Evolutionary conservation across 257 asterid genomes (phyloP).

Genomic region (Salvia miltiorrhiza): DNA sequence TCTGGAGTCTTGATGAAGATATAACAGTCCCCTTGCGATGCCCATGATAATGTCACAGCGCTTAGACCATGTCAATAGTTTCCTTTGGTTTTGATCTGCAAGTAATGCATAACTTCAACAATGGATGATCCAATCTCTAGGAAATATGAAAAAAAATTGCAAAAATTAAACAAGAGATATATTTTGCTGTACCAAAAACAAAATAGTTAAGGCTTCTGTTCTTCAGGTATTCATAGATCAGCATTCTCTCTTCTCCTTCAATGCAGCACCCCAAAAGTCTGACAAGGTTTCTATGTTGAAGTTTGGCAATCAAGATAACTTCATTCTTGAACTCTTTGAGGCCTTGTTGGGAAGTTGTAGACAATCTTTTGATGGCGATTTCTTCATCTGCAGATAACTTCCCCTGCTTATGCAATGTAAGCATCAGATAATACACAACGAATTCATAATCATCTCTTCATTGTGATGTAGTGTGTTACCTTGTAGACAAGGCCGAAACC

Average conservation of each 20-base stretch:
- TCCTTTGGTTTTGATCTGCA: constrained; percentile 28
- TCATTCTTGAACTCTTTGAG: constrained; percentile 30
- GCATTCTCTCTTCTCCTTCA: constrained; percentile 34
- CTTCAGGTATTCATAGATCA: constrained; percentile 9
- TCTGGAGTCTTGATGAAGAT: constrained; percentile 47
- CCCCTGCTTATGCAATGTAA: constrained; percentile 28
- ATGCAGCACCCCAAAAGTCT: constrained; percentile 34
- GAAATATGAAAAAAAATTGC: no score
- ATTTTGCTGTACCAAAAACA: constrained; percentile 1
- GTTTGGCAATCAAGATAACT: constrained; percentile 35
- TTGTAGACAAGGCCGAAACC: constrained; percentile 46
- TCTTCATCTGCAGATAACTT: constrained; percentile 10
- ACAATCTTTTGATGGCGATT: constrained; percentile 48
- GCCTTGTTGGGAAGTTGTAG: constrained; percentile 39
- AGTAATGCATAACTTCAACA: background rate
- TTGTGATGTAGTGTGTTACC: constrained; percentile 15
- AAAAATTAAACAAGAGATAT: background rate
- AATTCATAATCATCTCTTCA: no score
- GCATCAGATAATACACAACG: no score
- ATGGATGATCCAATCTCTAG: background rate
- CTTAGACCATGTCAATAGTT: constrained; percentile 31
- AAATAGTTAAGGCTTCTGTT: constrained; percentile 13
- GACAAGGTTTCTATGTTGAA: constrained; percentile 39
- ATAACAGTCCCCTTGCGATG: constrained; percentile 36
- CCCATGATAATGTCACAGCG: constrained; percentile 36